Evolutionary conservation across 2,329 filamentous ascomycete species (phyloP).

Genomic region (Calonectria pauciramosa): DNA sequence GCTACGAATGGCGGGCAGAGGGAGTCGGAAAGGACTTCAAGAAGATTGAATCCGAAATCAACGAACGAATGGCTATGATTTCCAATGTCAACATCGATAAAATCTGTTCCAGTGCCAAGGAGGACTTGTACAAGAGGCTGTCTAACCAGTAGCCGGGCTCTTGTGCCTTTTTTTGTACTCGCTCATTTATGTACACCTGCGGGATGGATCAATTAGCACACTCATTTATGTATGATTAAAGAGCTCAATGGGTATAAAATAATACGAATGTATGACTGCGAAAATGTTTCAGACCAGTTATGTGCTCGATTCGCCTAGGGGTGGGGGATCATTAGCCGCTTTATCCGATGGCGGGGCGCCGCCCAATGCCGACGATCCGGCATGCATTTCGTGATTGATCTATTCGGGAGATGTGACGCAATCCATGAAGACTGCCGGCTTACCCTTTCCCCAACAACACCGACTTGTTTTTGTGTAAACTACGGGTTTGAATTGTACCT

Average conservation of each 20-base stretch:
- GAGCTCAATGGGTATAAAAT: neutral
- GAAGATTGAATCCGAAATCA: neutral
- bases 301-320: neutral
- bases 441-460: neutral
- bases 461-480: neutral
- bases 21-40: constrained; percentile 34
- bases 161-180: neutral
- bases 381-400: neutral
- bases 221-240: neutral
- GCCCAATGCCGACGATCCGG: neutral
- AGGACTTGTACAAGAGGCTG: neutral
- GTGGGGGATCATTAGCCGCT: neutral
- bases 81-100: neutral
- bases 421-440: neutral
- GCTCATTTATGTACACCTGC: neutral
- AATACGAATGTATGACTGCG: neutral
- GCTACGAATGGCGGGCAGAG: constrained; percentile 60
- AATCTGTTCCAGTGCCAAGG: neutral
- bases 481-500: too few relatives aligned
- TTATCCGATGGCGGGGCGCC: neutral
- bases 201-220: neutral
- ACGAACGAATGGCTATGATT: neutral
- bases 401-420: neutral
- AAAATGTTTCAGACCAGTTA: neutral
- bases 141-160: neutral